Evolutionary conservation across 2,329 filamentous ascomycete species (phyloP).

Genomic region (Microsporum ferrugineum): DNA sequence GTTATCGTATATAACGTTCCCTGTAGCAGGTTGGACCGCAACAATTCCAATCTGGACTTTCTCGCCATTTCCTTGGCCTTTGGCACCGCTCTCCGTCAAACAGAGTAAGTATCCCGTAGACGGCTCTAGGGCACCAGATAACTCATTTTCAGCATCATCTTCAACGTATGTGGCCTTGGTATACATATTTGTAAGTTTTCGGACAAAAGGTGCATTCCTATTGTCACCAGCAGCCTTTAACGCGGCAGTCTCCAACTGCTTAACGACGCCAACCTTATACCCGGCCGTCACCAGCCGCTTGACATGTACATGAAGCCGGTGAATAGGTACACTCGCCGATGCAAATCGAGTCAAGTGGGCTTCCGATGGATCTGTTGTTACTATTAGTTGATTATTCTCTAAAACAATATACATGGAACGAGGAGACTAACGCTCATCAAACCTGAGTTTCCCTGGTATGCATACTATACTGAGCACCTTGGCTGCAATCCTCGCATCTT

Average conservation of each 20-base stretch:
- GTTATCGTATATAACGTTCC: constrained; percentile 88
- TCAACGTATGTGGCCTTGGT: constrained; percentile 90
- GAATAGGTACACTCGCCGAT: constrained; percentile 88
- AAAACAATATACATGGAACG: background rate
- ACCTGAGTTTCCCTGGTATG: constrained; percentile 88
- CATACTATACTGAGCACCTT: constrained; percentile 91
- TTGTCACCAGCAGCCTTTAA: constrained; percentile 94
- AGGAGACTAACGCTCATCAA: constrained; percentile 61
- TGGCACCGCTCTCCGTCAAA: constrained; percentile 72
- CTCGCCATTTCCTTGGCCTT: constrained; percentile 75
- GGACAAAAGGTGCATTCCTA: constrained; percentile 78
- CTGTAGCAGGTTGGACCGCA: constrained; percentile 88
- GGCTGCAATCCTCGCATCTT: constrained; percentile 79
- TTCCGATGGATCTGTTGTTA: constrained; percentile 60
- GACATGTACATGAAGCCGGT: constrained; percentile 82
- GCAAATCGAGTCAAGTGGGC: constrained; percentile 86
- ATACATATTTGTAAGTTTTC: constrained; percentile 91
- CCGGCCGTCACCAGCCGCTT: constrained; percentile 86
- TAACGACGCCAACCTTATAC: constrained; percentile 89
- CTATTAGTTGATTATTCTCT: constrained; percentile 8
- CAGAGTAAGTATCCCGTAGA: constrained; percentile 83
- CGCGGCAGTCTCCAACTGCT: constrained; percentile 89
- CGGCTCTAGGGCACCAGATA: constrained; percentile 43
- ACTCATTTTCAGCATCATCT: constrained; percentile 72
- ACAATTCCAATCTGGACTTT: constrained; percentile 85